phyloP scores from a whole-genome alignment of 1,284 basidiomycete genomes.

The Afroboletus lepidellus region DNA sequence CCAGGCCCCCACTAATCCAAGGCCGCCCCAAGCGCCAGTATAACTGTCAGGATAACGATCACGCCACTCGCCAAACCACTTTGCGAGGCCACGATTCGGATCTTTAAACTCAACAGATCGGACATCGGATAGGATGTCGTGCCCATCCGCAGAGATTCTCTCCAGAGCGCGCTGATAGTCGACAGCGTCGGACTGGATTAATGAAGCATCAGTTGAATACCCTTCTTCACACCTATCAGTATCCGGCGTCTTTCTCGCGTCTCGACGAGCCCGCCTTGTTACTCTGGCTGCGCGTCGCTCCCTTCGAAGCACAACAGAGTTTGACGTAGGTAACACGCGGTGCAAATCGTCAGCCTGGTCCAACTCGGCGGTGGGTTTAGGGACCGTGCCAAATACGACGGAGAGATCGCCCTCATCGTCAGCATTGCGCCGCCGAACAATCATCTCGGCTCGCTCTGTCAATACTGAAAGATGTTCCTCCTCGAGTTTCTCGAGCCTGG shows the following conservation, averaged over 20 bases:
- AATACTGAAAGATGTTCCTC: constrained; percentile 74
- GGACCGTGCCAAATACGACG: constrained; percentile 64
- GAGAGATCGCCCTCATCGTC: constrained; percentile 86
- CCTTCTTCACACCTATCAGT: constrained; percentile 66
- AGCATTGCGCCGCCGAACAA: constrained; percentile 58
- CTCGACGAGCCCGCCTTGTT: constrained; percentile 47
- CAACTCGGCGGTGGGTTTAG: constrained; percentile 32
- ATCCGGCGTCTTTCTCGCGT: constrained; percentile 24
- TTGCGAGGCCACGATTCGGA: constrained; percentile 69
- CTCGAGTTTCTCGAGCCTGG: constrained; percentile 83
- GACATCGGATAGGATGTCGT: constrained; percentile 79
- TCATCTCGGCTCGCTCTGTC: constrained; percentile 72
- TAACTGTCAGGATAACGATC: constrained; percentile 79
- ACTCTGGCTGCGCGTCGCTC: constrained; percentile 56
- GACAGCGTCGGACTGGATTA: constrained; percentile 61
- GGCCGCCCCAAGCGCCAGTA: constrained; percentile 83
- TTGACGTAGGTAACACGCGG: constrained; percentile 46
- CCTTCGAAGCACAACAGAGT: constrained; percentile 46
- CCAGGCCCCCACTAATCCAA: constrained; percentile 90
- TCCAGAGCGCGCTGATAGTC: constrained; percentile 71
- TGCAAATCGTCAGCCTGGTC: constrained; percentile 69
- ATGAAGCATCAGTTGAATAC: constrained; percentile 80
- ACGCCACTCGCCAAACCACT: constrained; percentile 82
- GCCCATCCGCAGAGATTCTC: constrained; percentile 51
- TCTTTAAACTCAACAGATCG: constrained; percentile 82